These are phyloP conservation scores for Suillus ampliporus DNA, from an alignment of 768 basidiomycete genomes.

Conservation along the genomic window DNA sequence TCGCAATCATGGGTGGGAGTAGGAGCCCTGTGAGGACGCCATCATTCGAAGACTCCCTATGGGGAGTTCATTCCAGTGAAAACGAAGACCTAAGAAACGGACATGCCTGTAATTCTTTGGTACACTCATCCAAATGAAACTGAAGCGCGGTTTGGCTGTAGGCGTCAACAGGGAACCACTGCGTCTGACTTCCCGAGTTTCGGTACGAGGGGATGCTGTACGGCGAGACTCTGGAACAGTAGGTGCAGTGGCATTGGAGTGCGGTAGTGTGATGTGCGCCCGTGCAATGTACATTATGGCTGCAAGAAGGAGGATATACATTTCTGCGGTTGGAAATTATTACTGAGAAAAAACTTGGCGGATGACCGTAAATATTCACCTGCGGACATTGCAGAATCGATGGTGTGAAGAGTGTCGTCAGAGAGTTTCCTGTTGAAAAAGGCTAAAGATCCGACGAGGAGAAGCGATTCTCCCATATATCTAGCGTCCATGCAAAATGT, in stretches of 20 bases:
- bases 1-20: constrained; percentile 81
- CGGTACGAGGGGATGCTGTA: constrained; percentile 50
- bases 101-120: constrained; percentile 82
- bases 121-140: constrained; percentile 90
- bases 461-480: constrained; percentile 63
- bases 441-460: constrained; percentile 68
- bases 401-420: constrained; percentile 18
- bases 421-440: constrained; percentile 53
- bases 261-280: constrained; percentile 57
- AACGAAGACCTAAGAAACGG: constrained; percentile 18
- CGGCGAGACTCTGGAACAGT: constrained; percentile 23
- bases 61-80: constrained; percentile 16
- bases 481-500: constrained; percentile 65
- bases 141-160: constrained; percentile 56
- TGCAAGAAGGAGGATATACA: constrained; percentile 56
- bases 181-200: constrained; percentile 54
- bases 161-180: constrained; percentile 27
- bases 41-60: constrained; percentile 82
- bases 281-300: constrained; percentile 67
- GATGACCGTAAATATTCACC: constrained; percentile 44
- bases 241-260: constrained; percentile 20
- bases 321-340: constrained; percentile 47
- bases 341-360: constrained; percentile 11
- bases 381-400: constrained; percentile 53
- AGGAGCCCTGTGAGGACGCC: constrained; percentile 84